phyloP scores from a whole-genome alignment of 768 basidiomycete species.

The Tulasnella sp. region DNA sequence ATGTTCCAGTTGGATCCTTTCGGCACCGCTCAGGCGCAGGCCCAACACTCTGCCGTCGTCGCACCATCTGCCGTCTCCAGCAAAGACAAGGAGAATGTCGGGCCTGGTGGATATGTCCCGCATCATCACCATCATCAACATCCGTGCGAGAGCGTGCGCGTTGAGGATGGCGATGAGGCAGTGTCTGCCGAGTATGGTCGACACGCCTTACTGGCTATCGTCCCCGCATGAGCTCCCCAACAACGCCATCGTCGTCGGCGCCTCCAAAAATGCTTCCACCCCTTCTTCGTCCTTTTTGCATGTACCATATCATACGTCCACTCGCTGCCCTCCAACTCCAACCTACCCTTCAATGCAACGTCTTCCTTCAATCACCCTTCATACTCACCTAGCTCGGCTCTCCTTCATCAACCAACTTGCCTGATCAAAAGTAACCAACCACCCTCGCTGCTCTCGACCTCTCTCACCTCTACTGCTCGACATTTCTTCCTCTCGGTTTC shows the following conservation, averaged over 20 bases:
- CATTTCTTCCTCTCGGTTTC: too few species aligned
- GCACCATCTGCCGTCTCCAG: slow-evolving; percentile 32
- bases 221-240: neutral
- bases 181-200: neutral
- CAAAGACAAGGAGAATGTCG: slow-evolving; percentile 12
- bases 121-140: slow-evolving; percentile 27
- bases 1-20: slow-evolving; percentile 41
- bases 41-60: slow-evolving; percentile 38
- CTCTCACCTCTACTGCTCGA: too few species aligned
- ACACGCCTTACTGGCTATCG: slow-evolving; percentile 14
- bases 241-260: neutral
- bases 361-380: too few species aligned
- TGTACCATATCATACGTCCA: too few species aligned
- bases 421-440: too few species aligned
- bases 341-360: too few species aligned
- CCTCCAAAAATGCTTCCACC: neutral
- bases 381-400: too few species aligned
- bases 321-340: too few species aligned
- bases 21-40: slow-evolving; percentile 29
- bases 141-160: slow-evolving; percentile 1
- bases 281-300: neutral
- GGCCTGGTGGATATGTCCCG: neutral
- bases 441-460: too few species aligned
- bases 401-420: too few species aligned
- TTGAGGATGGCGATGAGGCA: neutral